These are phyloP conservation scores for Tolypocladium album DNA, from an alignment of 2,329 filamentous ascomycete species.

Conservation along the genomic window DNA sequence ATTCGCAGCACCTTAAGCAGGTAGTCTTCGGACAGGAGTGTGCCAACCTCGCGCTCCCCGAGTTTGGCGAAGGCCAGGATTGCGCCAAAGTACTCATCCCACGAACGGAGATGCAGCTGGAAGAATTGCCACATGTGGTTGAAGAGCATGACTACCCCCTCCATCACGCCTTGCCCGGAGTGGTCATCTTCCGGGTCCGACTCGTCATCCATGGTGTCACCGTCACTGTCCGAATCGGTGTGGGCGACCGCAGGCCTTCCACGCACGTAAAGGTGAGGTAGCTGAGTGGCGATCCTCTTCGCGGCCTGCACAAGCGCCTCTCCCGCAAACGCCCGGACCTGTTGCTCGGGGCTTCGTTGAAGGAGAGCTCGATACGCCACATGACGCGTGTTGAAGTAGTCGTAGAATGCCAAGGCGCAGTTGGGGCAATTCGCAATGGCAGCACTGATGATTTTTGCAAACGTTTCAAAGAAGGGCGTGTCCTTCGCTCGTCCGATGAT, in stretches of 20 bases:
- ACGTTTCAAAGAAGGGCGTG: slow-evolving; percentile 46
- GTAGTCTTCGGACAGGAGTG: slow-evolving; percentile 51
- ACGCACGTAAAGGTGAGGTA: slow-evolving; percentile 36
- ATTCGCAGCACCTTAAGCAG: slow-evolving; percentile 48
- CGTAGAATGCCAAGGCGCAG: slow-evolving; percentile 48
- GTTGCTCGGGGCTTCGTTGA: slow-evolving; percentile 45
- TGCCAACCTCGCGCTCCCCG: slow-evolving; percentile 44
- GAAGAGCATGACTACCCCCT: slow-evolving; percentile 35
- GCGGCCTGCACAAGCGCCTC: slow-evolving; percentile 43
- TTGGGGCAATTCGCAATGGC: slow-evolving; percentile 35
- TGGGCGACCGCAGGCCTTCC: neutral
- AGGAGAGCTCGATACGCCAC: slow-evolving; percentile 54
- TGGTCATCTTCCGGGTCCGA: slow-evolving; percentile 4
- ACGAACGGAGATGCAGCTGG: slow-evolving; percentile 51
- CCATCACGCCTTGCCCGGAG: slow-evolving; percentile 11
- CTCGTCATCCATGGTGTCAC: slow-evolving; percentile 19
- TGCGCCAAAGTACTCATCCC: slow-evolving; percentile 69
- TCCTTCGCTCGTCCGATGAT: slow-evolving; percentile 64
- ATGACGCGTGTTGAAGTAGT: slow-evolving; percentile 47
- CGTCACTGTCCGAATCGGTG: slow-evolving; percentile 1
- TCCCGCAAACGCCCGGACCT: slow-evolving; percentile 42
- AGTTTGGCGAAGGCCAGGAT: slow-evolving; percentile 54
- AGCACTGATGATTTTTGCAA: slow-evolving; percentile 36
- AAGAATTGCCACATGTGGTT: slow-evolving; percentile 51
- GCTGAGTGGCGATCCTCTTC: slow-evolving; percentile 34